Percentiles rank a stretch among this genome's conserved stretches.
phyloP scores from a whole-genome alignment of 306 rosid species.

The Comarum palustre region DNA sequence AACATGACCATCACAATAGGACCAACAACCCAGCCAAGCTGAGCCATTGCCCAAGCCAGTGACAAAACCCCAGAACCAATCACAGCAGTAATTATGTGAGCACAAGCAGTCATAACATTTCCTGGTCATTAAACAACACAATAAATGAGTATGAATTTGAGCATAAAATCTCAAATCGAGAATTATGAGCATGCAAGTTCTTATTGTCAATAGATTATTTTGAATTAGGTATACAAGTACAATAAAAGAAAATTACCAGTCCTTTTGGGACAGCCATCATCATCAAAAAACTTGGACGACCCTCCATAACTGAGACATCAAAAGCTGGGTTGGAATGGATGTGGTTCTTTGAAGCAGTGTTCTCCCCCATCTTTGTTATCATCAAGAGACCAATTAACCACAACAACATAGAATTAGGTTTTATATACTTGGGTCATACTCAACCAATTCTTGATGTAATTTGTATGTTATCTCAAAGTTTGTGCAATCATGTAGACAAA shows the following conservation, averaged over 20 bases:
- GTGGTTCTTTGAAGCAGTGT: conserved; percentile 9
- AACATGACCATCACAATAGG: conserved; percentile 49
- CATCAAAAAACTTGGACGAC: conserved; percentile 58
- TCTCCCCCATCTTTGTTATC: conserved; percentile 53
- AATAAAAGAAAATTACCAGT: conserved; percentile 43
- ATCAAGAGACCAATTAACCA: neutral
- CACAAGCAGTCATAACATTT: conserved; percentile 56
- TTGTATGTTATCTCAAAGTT: neutral
- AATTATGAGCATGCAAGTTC: neutral
- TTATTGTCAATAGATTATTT: no score
- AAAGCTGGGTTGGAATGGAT: conserved; percentile 45
- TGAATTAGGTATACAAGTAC: no score
- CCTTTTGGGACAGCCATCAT: conserved; percentile 64
- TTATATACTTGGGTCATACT: neutral
- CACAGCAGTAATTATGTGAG: conserved; percentile 77
- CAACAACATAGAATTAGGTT: neutral
- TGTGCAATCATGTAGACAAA: neutral
- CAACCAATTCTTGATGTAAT: neutral
- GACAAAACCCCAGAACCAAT: conserved; percentile 76
- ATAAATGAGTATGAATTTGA: neutral
- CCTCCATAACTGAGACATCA: conserved; percentile 40
- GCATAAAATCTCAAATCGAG: neutral
- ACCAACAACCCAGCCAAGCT: conserved; percentile 78
- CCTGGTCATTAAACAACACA: conserved; percentile 31
- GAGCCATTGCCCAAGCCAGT: conserved; percentile 73